Percentiles rank a stretch among this genome's conserved stretches.
Evolutionary conservation across 1,284 basidiomycete species (phyloP).

Genomic region (Melampsora medusae): DNA sequence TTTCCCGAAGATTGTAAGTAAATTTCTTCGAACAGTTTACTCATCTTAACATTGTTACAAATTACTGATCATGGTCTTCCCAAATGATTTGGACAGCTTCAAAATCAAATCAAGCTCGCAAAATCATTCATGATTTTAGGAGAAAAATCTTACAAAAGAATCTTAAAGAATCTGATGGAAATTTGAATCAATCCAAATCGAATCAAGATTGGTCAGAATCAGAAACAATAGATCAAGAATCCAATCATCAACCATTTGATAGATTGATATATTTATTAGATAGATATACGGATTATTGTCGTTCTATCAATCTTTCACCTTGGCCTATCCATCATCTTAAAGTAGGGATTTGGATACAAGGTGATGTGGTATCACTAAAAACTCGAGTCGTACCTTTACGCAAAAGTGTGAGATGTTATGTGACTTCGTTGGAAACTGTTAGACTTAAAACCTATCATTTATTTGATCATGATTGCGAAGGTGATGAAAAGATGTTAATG

Average conservation of each 20-base stretch:
- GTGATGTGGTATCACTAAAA: constrained; percentile 32
- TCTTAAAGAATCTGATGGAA: no score
- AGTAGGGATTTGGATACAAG: constrained; percentile 35
- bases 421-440: constrained; percentile 37
- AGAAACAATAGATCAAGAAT: no score
- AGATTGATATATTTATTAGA: constrained; percentile 38
- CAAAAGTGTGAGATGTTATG: constrained; percentile 39
- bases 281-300: constrained; percentile 34
- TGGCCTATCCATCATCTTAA: constrained; percentile 41
- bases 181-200: no score
- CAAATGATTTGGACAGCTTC: no score
- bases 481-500: constrained; percentile 21
- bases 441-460: constrained; percentile 31
- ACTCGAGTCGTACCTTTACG: constrained; percentile 30
- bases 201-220: no score
- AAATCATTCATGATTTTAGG: no score
- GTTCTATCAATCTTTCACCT: constrained; percentile 22
- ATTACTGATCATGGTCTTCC: no score
- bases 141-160: no score
- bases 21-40: no score
- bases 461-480: constrained; percentile 12
- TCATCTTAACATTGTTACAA: no score
- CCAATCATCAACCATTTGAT: constrained; percentile 26
- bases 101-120: no score
- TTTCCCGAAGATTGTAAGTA: no score